These are phyloP conservation scores for Xerocomus amazonicus DNA, from an alignment of 1,284 basidiomycete species.

Conservation along the genomic window DNA sequence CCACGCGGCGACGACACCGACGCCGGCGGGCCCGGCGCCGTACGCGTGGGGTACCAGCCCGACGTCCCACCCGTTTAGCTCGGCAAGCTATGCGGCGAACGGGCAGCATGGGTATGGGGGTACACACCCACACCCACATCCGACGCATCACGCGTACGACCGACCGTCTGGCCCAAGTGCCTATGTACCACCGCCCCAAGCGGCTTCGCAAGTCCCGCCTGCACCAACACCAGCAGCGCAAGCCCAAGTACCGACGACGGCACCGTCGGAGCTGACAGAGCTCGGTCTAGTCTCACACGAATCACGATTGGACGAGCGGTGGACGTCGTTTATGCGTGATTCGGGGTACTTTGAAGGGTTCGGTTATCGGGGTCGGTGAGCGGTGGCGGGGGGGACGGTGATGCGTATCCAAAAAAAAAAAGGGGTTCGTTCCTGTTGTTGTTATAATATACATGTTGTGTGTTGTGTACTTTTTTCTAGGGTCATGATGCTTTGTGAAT, in stretches of 20 bases:
- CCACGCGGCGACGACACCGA: too few relatives aligned
- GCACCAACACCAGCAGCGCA: conserved; percentile 1
- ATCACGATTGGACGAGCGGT: conserved; percentile 52
- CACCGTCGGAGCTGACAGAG: conserved; percentile 43
- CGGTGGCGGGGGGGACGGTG: too few relatives aligned
- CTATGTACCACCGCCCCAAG: conserved; percentile 7
- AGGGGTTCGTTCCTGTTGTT: too few relatives aligned
- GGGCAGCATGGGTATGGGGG: conserved; percentile 9
- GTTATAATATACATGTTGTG: too few relatives aligned
- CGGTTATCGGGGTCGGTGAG: conserved; percentile 27
- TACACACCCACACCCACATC: not conserved
- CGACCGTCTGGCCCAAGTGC: conserved; percentile 2
- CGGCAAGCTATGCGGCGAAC: conserved; percentile 11
- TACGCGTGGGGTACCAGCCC: conserved; percentile 16
- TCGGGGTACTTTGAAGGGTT: conserved; percentile 41
- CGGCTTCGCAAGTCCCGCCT: not conserved
- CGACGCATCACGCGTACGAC: conserved; percentile 8
- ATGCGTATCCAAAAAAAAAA: too few relatives aligned
- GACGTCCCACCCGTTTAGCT: conserved; percentile 1
- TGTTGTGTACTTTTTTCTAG: too few relatives aligned
- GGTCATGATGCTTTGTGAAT: too few relatives aligned
- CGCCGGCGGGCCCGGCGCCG: conserved; percentile 4
- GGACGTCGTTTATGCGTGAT: conserved; percentile 59
- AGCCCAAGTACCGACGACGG: conserved; percentile 6
- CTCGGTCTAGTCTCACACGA: conserved; percentile 52